Evolutionary conservation across 2,329 filamentous ascomycete species (phyloP).

Genomic region (Didymella sp.): DNA sequence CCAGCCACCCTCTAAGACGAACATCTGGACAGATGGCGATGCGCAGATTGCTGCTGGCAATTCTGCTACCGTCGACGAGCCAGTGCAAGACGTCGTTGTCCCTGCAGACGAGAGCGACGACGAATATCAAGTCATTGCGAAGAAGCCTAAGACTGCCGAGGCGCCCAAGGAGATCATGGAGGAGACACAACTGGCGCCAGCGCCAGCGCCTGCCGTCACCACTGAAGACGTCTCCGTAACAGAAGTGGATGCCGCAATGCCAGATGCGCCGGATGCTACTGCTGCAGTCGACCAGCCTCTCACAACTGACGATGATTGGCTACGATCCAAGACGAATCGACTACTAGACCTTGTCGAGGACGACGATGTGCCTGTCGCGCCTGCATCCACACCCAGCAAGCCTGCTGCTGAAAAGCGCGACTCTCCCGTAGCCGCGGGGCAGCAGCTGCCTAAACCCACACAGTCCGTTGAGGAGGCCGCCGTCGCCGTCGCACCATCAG

Average conservation of each 20-base stretch:
- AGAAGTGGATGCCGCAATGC: conserved; percentile 29
- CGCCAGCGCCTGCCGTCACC: conserved; percentile 1
- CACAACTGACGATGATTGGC: conserved; percentile 85
- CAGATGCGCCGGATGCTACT: conserved; percentile 22
- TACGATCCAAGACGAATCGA: conserved; percentile 85
- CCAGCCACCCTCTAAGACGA: conserved; percentile 70
- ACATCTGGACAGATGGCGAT: conserved; percentile 67
- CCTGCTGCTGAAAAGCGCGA: conserved; percentile 22
- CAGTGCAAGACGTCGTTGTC: conserved; percentile 32
- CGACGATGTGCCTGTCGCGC: conserved; percentile 58
- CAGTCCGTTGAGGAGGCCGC: conserved; percentile 10
- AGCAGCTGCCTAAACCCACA: conserved; percentile 5
- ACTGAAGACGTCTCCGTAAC: conserved; percentile 3
- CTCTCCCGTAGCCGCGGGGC: conserved; percentile 19
- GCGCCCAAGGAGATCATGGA: conserved; percentile 7
- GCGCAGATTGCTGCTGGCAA: conserved; percentile 28
- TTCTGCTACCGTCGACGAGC: conserved; percentile 24
- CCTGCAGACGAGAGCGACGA: conserved; percentile 69
- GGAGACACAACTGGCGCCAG: conserved; percentile 12
- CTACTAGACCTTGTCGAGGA: conserved; percentile 84
- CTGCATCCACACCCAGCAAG: conserved; percentile 12
- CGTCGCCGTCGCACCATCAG: conserved; percentile 49
- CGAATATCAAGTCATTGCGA: conserved; percentile 72
- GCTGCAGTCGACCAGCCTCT: conserved; percentile 47
- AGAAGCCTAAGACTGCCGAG: conserved; percentile 49